These are phyloP conservation scores for Ophiostoma sp. DNA, from an alignment of 2,329 filamentous ascomycete species.

Conservation along the genomic window DNA sequence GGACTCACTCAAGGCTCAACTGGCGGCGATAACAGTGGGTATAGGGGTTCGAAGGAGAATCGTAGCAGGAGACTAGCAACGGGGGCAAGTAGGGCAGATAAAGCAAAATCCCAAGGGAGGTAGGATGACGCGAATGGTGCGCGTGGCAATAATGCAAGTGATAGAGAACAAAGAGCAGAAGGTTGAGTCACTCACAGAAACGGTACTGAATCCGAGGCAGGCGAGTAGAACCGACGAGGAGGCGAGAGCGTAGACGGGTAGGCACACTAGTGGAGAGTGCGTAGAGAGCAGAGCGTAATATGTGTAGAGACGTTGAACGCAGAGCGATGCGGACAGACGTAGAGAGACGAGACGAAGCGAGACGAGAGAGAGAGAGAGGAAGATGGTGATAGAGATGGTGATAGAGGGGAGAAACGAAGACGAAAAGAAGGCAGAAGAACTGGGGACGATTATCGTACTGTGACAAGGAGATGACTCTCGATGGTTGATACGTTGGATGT, in stretches of 20 bases:
- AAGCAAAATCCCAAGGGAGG: conserved; percentile 33
- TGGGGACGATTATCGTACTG: conserved; percentile 55
- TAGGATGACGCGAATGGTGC: conserved; percentile 21
- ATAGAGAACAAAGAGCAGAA: neutral
- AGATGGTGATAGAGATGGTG: too few relatives aligned
- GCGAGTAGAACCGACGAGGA: conserved; percentile 17
- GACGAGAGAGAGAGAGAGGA: neutral
- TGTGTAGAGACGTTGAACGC: neutral
- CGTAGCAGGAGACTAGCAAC: neutral
- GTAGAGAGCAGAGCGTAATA: neutral
- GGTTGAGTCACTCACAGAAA: conserved; percentile 35
- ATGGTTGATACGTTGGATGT: conserved; percentile 40
- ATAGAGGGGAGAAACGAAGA: conserved; percentile 11
- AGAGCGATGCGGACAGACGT: conserved; percentile 22
- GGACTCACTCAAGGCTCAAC: neutral
- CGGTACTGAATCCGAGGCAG: neutral
- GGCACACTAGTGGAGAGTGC: neutral
- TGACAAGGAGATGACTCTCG: conserved; percentile 54
- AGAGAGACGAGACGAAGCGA: conserved; percentile 22
- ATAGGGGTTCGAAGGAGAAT: conserved; percentile 1
- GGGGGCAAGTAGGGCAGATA: conserved; percentile 29
- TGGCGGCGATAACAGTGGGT: neutral
- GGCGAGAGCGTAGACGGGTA: neutral
- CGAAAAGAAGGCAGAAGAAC: conserved; percentile 36
- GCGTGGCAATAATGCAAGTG: conserved; percentile 10